These are phyloP conservation scores for Penicillium maclennaniae DNA, from an alignment of 495 filamentous ascomycete genomes.

Conservation along the genomic window DNA sequence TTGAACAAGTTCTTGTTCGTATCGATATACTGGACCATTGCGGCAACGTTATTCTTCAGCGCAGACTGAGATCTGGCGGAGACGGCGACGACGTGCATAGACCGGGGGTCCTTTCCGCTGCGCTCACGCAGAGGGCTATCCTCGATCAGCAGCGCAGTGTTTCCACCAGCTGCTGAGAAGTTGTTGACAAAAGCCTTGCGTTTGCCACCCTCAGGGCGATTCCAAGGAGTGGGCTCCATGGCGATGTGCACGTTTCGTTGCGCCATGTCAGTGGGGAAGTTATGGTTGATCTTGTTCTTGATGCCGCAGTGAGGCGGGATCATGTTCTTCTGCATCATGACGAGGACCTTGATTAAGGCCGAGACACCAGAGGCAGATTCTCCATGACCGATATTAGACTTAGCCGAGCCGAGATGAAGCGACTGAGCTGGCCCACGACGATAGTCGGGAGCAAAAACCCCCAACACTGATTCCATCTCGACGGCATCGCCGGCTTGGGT, in stretches of 20 bases:
- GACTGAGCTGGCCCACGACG: slow-evolving; percentile 66
- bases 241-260: slow-evolving; percentile 75
- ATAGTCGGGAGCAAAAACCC: slow-evolving; percentile 70
- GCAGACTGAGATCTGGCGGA: slow-evolving; percentile 53
- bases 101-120: slow-evolving; percentile 50
- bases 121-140: slow-evolving; percentile 44
- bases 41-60: slow-evolving; percentile 51
- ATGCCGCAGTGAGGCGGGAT: slow-evolving; percentile 90
- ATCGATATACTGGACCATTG: slow-evolving; percentile 49
- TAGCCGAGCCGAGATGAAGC: slow-evolving; percentile 78
- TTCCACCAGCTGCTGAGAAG: slow-evolving; percentile 59
- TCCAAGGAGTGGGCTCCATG: slow-evolving; percentile 55
- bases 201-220: slow-evolving; percentile 56
- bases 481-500: slow-evolving; percentile 78
- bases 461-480: slow-evolving; percentile 75
- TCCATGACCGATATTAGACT: slow-evolving; percentile 86
- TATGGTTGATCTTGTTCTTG: slow-evolving; percentile 76
- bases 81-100: slow-evolving; percentile 47
- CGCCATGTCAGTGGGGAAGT: slow-evolving; percentile 69
- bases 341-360: slow-evolving; percentile 74
- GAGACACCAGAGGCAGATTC: slow-evolving; percentile 85
- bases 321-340: slow-evolving; percentile 80
- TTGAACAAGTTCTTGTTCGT: slow-evolving; percentile 42
- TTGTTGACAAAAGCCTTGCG: slow-evolving; percentile 68
- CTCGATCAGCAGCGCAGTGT: slow-evolving; percentile 51